phyloP scores from a whole-genome alignment of 2,329 filamentous ascomycete genomes.

The Xylaria sp. region DNA sequence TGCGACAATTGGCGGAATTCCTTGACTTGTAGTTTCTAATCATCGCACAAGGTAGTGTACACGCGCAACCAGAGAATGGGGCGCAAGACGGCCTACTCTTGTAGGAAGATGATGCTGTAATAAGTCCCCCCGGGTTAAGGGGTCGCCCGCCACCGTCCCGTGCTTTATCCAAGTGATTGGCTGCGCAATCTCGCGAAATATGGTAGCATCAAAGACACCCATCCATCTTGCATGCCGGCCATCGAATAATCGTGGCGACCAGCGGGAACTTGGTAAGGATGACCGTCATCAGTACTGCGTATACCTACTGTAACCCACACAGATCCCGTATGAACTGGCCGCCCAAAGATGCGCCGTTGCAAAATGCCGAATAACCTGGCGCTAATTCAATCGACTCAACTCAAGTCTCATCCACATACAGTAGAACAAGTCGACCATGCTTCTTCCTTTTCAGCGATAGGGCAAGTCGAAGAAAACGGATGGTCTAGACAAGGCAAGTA shows the following conservation, averaged over 20 bases:
- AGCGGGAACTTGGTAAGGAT: conserved; percentile 39
- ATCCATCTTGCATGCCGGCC: conserved; percentile 33
- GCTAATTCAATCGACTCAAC: conserved; percentile 38
- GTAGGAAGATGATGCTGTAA: conserved; percentile 10
- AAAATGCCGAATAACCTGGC: conserved; percentile 41
- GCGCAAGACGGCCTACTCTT: conserved; percentile 13
- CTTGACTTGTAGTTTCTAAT: neutral
- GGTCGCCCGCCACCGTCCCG: conserved; percentile 27
- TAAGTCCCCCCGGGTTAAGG: conserved; percentile 10
- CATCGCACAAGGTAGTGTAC: conserved; percentile 1
- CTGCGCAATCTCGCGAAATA: conserved; percentile 38
- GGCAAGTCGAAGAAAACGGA: conserved; percentile 30
- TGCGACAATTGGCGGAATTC: conserved; percentile 18
- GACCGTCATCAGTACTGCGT: conserved; percentile 29
- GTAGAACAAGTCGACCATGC: neutral
- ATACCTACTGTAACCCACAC: conserved; percentile 23
- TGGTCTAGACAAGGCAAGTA: conserved; percentile 9
- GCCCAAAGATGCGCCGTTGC: conserved; percentile 25
- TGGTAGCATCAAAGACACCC: conserved; percentile 32
- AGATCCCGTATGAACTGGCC: conserved; percentile 23
- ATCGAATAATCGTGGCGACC: conserved; percentile 43
- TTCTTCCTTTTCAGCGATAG: conserved; percentile 25
- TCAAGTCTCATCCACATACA: neutral
- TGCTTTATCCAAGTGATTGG: conserved; percentile 37
- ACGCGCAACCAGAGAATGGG: conserved; percentile 11